Evolutionary conservation across 345 rosid genomes (phyloP).

Genomic region (Boechera stricta): DNA sequence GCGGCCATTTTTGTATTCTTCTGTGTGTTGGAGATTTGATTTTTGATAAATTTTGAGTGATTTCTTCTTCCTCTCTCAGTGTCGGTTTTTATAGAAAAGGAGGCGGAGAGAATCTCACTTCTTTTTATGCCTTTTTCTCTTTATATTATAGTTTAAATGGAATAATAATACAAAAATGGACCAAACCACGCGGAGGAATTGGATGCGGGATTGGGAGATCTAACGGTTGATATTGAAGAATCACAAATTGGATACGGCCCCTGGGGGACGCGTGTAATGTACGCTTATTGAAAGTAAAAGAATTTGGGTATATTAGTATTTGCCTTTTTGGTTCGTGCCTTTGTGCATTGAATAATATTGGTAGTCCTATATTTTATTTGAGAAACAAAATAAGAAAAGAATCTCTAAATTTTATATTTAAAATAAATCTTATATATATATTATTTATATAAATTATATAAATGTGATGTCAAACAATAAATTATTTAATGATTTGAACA

Average conservation of each 20-base stretch:
- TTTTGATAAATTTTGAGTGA: neutral
- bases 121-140: constrained; percentile 5
- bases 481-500: too few species aligned
- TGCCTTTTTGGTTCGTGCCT: neutral
- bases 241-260: neutral
- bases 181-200: constrained; percentile 39
- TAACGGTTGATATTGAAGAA: constrained; percentile 16
- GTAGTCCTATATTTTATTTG: neutral
- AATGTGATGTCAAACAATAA: too few species aligned
- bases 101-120: constrained; percentile 33
- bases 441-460: too few species aligned
- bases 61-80: neutral
- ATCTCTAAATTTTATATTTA: too few species aligned
- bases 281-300: neutral
- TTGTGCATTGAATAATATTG: neutral
- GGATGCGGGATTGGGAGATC: constrained; percentile 4
- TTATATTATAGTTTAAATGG: neutral
- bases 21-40: neutral
- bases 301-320: neutral
- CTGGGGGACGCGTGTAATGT: constrained; percentile 20
- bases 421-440: too few species aligned
- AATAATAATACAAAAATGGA: constrained; percentile 3
- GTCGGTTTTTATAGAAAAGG: constrained; percentile 30
- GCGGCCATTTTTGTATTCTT: constrained; percentile 48
- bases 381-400: too few species aligned